phyloP scores from a whole-genome alignment of 2,329 filamentous ascomycete species.

The Talaromyces sp. region DNA sequence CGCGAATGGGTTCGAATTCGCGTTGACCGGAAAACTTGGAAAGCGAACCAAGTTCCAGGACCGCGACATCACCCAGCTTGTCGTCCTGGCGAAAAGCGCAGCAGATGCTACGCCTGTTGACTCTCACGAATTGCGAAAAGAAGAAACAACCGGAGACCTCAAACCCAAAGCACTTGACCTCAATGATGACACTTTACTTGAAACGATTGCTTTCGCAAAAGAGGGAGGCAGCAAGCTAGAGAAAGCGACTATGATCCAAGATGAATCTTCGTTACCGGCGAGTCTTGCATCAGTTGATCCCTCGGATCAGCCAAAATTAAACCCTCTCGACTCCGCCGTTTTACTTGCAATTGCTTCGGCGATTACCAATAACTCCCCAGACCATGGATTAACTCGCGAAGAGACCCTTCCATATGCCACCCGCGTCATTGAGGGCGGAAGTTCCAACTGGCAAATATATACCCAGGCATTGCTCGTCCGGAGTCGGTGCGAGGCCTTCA shows the following conservation, averaged over 20 bases:
- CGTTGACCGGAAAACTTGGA: conserved; percentile 77
- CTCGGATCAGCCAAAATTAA: conserved; percentile 73
- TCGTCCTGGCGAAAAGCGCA: conserved; percentile 79
- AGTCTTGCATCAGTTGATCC: conserved; percentile 63
- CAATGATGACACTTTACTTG: conserved; percentile 89
- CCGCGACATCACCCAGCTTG: conserved; percentile 67
- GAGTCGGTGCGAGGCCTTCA: conserved; percentile 83
- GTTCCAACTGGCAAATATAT: conserved; percentile 96
- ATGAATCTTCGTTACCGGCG: conserved; percentile 52
- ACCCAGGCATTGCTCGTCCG: conserved; percentile 87
- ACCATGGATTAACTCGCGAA: conserved; percentile 82
- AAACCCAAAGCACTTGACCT: conserved; percentile 67
- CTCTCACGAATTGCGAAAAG: conserved; percentile 12
- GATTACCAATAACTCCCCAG: conserved; percentile 80
- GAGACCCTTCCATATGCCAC: conserved; percentile 88
- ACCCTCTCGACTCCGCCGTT: conserved; percentile 82
- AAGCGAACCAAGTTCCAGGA: conserved; percentile 49
- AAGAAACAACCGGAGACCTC: conserved; percentile 23
- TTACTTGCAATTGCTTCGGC: conserved; percentile 75
- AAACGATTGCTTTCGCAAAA: conserved; percentile 74
- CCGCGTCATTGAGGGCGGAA: conserved; percentile 79
- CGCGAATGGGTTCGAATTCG: conserved; percentile 70
- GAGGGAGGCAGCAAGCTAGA: conserved; percentile 36
- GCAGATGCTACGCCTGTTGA: conserved; percentile 8
- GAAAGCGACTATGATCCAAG: conserved; percentile 31